Evolutionary conservation across 2,329 filamentous ascomycete species (phyloP).

Genomic region (Penicillium sclerotiorum): DNA sequence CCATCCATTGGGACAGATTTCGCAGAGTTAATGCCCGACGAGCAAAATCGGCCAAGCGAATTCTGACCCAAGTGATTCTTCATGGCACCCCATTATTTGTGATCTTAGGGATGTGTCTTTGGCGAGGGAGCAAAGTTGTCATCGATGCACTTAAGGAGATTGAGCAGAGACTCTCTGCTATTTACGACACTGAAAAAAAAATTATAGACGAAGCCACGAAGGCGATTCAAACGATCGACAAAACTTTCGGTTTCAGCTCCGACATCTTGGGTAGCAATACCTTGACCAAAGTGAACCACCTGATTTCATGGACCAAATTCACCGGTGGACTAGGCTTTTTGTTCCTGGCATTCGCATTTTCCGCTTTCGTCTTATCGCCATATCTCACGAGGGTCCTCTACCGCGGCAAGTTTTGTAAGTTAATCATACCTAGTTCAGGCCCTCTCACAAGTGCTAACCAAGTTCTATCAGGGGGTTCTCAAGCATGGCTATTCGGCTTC

Average conservation of each 20-base stretch:
- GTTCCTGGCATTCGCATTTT: not conserved
- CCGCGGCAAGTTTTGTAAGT: constrained; percentile 1
- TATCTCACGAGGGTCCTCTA: not conserved
- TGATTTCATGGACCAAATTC: not conserved
- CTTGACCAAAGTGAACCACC: too few relatives aligned
- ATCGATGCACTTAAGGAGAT: too few relatives aligned
- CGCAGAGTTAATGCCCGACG: constrained; percentile 1
- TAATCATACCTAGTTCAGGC: too few relatives aligned
- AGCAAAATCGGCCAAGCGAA: not conserved
- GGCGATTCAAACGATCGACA: too few relatives aligned
- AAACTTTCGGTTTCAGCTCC: too few relatives aligned
- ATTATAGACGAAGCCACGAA: too few relatives aligned
- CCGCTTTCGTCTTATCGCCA: not conserved
- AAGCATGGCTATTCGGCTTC: constrained; percentile 2
- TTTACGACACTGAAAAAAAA: too few relatives aligned
- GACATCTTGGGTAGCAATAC: too few relatives aligned
- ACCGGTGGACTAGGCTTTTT: not conserved
- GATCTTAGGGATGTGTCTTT: too few relatives aligned
- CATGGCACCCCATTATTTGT: too few relatives aligned
- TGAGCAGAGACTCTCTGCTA: too few relatives aligned
- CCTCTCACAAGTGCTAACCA: not conserved
- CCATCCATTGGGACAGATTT: not conserved
- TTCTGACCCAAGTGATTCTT: not conserved
- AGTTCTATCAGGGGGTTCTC: not conserved
- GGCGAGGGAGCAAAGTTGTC: too few relatives aligned